Evolutionary conservation across 2,329 filamentous ascomycete genomes (phyloP).

Genomic region (Alternaria angustiovoidea): DNA sequence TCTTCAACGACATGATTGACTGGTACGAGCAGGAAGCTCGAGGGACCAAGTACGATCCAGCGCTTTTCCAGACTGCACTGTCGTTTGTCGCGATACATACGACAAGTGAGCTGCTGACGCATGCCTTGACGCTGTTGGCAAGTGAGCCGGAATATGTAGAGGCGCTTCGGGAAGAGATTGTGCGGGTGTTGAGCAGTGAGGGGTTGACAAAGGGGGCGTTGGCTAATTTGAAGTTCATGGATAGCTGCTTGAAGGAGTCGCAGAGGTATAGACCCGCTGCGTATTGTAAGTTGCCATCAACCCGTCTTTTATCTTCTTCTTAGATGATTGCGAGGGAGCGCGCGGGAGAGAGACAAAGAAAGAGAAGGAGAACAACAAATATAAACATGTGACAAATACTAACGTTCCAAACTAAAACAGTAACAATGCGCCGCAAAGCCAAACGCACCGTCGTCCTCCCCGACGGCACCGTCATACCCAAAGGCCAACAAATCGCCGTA

Average conservation of each 20-base stretch:
- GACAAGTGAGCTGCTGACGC: neutral
- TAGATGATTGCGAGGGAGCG: rapidly evolving
- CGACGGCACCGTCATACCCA: neutral
- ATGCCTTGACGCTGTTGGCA: neutral
- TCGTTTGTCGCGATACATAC: neutral
- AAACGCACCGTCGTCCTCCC: neutral
- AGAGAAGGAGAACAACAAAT: too few relatives aligned
- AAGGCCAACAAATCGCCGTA: neutral
- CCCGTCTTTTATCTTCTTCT: neutral
- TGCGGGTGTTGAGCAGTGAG: neutral
- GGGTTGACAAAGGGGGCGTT: neutral
- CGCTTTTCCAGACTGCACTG: neutral
- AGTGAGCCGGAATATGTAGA: neutral
- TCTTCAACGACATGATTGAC: conserved; percentile 1
- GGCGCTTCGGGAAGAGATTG: neutral
- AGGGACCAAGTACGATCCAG: neutral
- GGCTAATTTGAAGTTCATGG: neutral
- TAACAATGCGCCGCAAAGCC: neutral
- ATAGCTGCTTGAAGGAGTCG: conserved; percentile 1
- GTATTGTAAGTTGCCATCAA: neutral
- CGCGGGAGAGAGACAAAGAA: rapidly evolving
- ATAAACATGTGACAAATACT: too few relatives aligned
- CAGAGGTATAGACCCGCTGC: neutral
- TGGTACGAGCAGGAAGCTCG: neutral
- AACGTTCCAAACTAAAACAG: neutral